Percentiles rank a stretch among this genome's conserved stretches.
phyloP scores from a whole-genome alignment of 768 basidiomycete genomes.

The Auricularia sp. region DNA sequence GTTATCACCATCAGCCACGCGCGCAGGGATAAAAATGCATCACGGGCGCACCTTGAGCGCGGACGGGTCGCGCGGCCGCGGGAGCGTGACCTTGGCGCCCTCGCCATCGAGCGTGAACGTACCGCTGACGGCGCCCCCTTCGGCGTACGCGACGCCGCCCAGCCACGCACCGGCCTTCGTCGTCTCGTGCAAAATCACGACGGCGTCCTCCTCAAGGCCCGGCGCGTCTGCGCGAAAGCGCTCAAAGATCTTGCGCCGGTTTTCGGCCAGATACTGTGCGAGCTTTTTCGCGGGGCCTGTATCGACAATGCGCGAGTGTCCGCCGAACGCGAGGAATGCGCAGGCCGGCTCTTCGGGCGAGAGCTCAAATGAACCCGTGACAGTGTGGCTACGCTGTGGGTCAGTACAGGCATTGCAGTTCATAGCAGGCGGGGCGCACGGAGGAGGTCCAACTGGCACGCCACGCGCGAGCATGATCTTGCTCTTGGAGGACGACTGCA shows the following conservation, averaged over 20 bases:
- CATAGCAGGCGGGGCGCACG: not conserved
- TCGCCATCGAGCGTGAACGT: not conserved
- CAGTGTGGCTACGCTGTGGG: not conserved
- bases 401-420: not conserved
- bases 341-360: not conserved
- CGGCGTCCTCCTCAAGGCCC: not conserved
- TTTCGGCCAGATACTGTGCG: not conserved
- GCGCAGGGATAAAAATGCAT: not conserved
- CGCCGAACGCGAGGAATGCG: slow-evolving; percentile 1
- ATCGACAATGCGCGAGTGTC: not conserved
- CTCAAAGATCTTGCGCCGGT: not conserved
- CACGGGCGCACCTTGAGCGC: not conserved
- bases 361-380: not conserved
- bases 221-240: not conserved
- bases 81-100: not conserved
- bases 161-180: not conserved
- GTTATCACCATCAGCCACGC: not conserved
- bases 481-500: not conserved
- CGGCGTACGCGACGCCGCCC: not conserved
- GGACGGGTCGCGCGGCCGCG: not conserved
- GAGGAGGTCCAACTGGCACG: not conserved
- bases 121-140: not conserved
- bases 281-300: not conserved
- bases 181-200: not conserved
- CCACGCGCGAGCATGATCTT: not conserved